Base-by-base conservation (phyloP, 768 basidiomycete species). In the Porpolomopsis calyptriformis region DNA sequence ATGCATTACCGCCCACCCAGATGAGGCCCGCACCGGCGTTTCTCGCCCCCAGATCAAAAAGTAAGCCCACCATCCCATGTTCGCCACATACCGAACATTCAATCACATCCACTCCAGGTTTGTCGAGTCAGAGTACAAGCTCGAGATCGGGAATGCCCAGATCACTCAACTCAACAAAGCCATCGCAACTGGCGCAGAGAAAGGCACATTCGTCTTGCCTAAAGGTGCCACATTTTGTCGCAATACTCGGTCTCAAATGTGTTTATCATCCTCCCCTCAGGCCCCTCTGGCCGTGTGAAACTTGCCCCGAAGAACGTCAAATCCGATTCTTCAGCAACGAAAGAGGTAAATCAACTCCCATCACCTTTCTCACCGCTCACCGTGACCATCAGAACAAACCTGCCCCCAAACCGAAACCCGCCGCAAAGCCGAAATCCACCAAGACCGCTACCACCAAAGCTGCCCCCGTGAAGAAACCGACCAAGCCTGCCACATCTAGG, bases 41-140 rank as follows among this genome's bases (percentile, higher is more conserved):
- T 93, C 89, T 54, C 82, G 93, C 40, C 86, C 82, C 45, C 77
- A 82, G 57, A 92, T 96, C 70, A 96, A 96, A 80, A 94, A 88
- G 85, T 93, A 70, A 49, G 55, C 34, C 6, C 12, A 25, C 3
- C 4, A 26, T 16, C 12, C 4, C 7, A 24, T 31, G 20, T 36
- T 40, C 45, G 36, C 33, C 33, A 10, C 10, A 35, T 27, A 20
- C 22, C 4, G 2, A 45, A 46, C 50, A 40, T 20, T 18, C 41
- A 43, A 27, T 23, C 40, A 22, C 25, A 42, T 24, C 7, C 47
- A 47, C 29, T 7, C n/a, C 40, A 92, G 89, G 70, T 96, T 66
- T 63, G 82, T 96, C 46, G 89, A 90, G 65, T 71, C 76, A 47
- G 78, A 72, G 55, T 96, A 92, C 72, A 80, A 80, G 56, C 69